Base-by-base conservation (phyloP, 116 monocot species). In the Zostera marina region DNA sequence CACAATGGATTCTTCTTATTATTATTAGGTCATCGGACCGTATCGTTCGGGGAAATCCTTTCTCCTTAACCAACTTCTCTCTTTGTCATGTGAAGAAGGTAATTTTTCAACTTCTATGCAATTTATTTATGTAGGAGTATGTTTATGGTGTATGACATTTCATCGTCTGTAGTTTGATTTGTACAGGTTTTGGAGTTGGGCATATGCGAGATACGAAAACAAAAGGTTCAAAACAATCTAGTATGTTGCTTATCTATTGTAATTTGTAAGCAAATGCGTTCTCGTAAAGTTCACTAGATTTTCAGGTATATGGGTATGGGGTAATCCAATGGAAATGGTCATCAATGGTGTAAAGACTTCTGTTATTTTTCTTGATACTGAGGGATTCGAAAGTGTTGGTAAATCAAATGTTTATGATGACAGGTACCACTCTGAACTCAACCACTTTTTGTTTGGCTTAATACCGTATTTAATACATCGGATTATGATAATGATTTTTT, bases 381-480 rank as follows among this genome's bases (percentile, higher is more conserved):
- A 99, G 68, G 99, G 99, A 65, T 99, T 99, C 87, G 99, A 99
- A 62, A 99, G 99, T 84, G 56, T 99, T 71, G 99, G 99, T 39
- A 99, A 99, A 70, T 99, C 99, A 71, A 99, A 90, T 77, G 91
- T 90, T 43, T 98, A 98, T 79, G 98, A 98, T 83, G 98, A 98
- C 62, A 98, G 98, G 98, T 98, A 43, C 15, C 41, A 44, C 47
- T 55, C 60, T 42, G 44, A 24, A 62, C 45, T 32, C 21, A 3
- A 12, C 10, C 26, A 4, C 12, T 20, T 15, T 59, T 41, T 59
- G 7, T n/a, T n/a, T n/a, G n/a, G n/a, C n/a, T n/a, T n/a, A n/a
- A n/a, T n/a, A 7, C 41, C 6, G n/a, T n/a, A n/a, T n/a, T 58
- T 13, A 15, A 19, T 21, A 51, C 21, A 21, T 6, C 5, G 32